Conservation (phyloP, 2,329 filamentous ascomycete genomes). For the Fusarium nygamai region DNA sequence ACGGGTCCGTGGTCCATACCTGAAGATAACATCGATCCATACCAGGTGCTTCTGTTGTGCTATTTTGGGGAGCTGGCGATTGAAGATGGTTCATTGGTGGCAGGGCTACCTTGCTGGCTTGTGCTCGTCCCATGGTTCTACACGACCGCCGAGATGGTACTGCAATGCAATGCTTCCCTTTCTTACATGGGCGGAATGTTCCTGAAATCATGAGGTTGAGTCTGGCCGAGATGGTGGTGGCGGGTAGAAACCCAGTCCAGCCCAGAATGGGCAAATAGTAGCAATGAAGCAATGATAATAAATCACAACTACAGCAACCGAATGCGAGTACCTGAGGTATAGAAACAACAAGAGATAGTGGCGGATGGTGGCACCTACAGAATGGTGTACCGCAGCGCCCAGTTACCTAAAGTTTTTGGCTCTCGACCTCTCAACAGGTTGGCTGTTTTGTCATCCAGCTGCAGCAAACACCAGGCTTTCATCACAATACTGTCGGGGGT, state of each 20-base stretch:
- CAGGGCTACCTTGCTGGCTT: conserved; percentile 26
- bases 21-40: conserved; percentile 39
- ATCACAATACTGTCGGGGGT: neutral
- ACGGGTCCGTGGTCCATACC: conserved; percentile 33
- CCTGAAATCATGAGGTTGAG: conserved; percentile 22
- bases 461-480: conserved; percentile 16
- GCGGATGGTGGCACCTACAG: conserved; percentile 17
- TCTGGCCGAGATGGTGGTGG: conserved; percentile 28
- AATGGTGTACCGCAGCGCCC: conserved; percentile 13
- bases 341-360: conserved; percentile 19
- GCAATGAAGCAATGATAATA: neutral
- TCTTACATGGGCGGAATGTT: conserved; percentile 18
- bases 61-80: conserved; percentile 33
- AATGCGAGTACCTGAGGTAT: neutral
- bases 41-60: conserved; percentile 30
- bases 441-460: conserved; percentile 10
- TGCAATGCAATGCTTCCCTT: conserved; percentile 14
- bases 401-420: neutral
- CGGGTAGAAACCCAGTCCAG: conserved; percentile 18
- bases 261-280: conserved; percentile 10
- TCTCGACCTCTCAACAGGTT: conserved; percentile 1
- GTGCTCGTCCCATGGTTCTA: conserved; percentile 32
- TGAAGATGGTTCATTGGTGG: conserved; percentile 27
- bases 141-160: conserved; percentile 32
- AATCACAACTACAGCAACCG: neutral